These are phyloP conservation scores for Leishmania tropica DNA, from an alignment of 208 protist species.

Conservation along the genomic window DNA sequence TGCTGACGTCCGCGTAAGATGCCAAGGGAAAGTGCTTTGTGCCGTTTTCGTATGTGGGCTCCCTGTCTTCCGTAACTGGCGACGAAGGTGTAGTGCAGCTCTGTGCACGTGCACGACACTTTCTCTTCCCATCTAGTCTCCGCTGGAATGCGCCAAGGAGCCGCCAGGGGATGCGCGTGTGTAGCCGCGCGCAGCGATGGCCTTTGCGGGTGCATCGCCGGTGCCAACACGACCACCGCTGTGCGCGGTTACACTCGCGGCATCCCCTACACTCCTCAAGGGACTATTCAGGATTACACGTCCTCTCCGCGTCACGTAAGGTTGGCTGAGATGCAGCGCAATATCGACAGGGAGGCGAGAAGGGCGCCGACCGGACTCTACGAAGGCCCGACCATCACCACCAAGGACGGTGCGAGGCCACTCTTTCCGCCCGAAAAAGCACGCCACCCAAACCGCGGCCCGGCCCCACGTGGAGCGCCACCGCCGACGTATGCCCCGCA, in stretches of 20 bases:
- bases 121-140: neutral
- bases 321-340: slow-evolving; percentile 58
- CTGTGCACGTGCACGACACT: neutral
- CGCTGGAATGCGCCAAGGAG: neutral
- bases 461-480: neutral
- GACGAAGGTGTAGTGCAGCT: neutral
- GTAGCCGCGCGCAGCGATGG: neutral
- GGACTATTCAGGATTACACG: slow-evolving; percentile 74
- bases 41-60: neutral
- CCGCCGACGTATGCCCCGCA: slow-evolving; percentile 8
- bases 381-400: slow-evolving; percentile 57
- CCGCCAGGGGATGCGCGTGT: neutral
- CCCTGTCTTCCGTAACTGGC: neutral
- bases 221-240: too few relatives aligned
- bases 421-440: slow-evolving; percentile 24
- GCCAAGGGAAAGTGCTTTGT: neutral
- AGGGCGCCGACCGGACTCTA: slow-evolving; percentile 46
- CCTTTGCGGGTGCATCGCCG: neutral
- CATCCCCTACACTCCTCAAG: slow-evolving; percentile 62
- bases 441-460: slow-evolving; percentile 16
- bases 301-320: slow-evolving; percentile 50
- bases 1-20: neutral
- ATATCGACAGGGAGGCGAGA: slow-evolving; percentile 45
- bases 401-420: slow-evolving; percentile 35
- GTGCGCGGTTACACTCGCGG: slow-evolving; percentile 44